Evolutionary conservation across 495 filamentous ascomycete species (phyloP), one percentile per base, ranked within the genome.

Genomic region (Glutinoglossum americanum): DNA sequence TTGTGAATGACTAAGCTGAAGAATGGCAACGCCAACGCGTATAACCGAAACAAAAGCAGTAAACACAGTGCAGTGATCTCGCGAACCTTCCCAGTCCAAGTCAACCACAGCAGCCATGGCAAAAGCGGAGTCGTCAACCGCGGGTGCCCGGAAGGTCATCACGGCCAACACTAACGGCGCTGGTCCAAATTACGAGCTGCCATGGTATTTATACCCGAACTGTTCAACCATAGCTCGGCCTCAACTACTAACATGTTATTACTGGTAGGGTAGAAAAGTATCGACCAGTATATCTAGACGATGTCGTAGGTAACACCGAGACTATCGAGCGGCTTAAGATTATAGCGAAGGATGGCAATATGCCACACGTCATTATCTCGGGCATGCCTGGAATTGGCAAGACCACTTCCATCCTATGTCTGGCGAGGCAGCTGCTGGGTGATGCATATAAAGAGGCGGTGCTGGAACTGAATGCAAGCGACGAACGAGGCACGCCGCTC

Each of bases 351-450:
- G 92, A 99, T 74, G 92, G 92, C 63, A 99, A 99, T 71, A 95
- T 99, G 87, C 92, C 92, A 6, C 92, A 99, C 70, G 74, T 99
- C 66, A 99, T 99, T 69, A 99, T 99, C 64, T 95, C 89, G 9
- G 92, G 92, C 60, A 96, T 95, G 92, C 92, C 92, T 8, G 92
- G 92, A 65, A 99, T 97, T 67, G 92, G 92, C 72, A 99, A 99
- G 77, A 99, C 92, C 9, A 97, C 92, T 7, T 96, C 89, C 32
- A 80, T 99, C 28, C 71, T 97, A 54, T 97, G 93, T 63, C 81
- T 99, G 30, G 90, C 92, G 9, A 80, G 92, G 56, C 89, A 96
- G 64, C 70, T 99, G 57, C 75, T 99, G 0, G 93, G 92, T 1
- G 83, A 93, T 67, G 76, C 87, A 13, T 99, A 99, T 72, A 97